Evolutionary conservation across 2,329 filamentous ascomycete species (phyloP), one percentile per base, ranked within the genome.

Genomic region (Colletotrichum aenigma): DNA sequence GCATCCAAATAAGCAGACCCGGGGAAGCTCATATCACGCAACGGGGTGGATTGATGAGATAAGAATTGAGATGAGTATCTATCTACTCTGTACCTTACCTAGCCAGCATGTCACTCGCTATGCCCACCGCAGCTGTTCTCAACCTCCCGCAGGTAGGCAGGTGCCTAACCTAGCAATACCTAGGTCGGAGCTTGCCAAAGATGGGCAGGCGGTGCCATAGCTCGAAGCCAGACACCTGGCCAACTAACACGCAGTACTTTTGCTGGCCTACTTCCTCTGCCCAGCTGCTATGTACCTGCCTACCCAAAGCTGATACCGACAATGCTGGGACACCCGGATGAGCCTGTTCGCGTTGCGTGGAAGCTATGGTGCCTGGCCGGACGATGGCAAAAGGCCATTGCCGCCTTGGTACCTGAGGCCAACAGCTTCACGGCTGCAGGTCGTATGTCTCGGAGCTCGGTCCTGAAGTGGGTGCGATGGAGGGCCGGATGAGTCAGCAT

Each of bases 341-440:
- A 52, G 56, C 21, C 30, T 66, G 52, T 26, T 56, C 21, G 52
- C 24, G 52, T 26, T 58, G 55, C 55, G 55, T 58, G 64, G 30
- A 24, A 48, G n/a, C 38, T 69, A 18, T 26, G 43, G 55, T 73
- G 65, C 66, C 71, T 73, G 71, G 68, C 60, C 60, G 30, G 60
- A 28, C 60, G 21, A 65, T 48, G 62, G 38, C 61, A 64, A 64
- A 68, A 36, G 13, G 26, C 32, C 26, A 15, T 26, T n/a, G 8
- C 13, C 62, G 62, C 69, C 62, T 75, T 64, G 38, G 18, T 75
- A 52, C 73, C 69, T 75, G 73, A 75, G 73, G 73, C 73, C 62
- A 52, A 7, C 9, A 26, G 3, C 43, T 32, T 24, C 12, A 34
- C n/a, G 43, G 43, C 43, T 52, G n/a, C n/a, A 52, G 43, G 43